Conservation (phyloP, 192 early-diverging fungal genomes). For the Podila epigama region DNA sequence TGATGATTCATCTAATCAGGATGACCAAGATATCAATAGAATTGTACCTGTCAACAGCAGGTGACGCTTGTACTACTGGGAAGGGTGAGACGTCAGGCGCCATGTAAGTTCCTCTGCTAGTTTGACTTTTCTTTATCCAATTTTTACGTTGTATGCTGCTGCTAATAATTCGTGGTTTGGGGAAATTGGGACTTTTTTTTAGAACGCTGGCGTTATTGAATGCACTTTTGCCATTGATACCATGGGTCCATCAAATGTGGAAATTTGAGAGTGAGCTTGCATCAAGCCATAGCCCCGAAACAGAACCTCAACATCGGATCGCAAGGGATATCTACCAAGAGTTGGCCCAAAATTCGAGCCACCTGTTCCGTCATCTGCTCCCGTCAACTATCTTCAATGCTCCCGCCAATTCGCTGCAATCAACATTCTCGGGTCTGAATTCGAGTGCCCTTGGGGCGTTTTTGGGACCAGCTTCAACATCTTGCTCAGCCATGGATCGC, state of each 20-base stretch:
- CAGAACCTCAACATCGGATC: slow-evolving; percentile 12
- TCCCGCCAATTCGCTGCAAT: neutral
- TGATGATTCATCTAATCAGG: slow-evolving; percentile 23
- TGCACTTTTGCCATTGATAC: slow-evolving; percentile 21
- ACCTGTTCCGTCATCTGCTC: slow-evolving; percentile 20
- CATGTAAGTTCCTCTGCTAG: slow-evolving; percentile 15
- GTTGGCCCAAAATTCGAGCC: slow-evolving; percentile 13
- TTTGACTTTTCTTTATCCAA: neutral
- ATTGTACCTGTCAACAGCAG: slow-evolving; percentile 12
- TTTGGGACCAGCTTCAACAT: slow-evolving; percentile 21
- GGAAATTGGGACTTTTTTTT: no score
- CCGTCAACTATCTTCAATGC: slow-evolving; percentile 9
- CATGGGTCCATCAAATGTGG: slow-evolving; percentile 37
- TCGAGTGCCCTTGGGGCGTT: slow-evolving; percentile 10
- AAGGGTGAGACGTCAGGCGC: slow-evolving; percentile 32
- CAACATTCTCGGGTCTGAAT: neutral
- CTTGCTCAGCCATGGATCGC: slow-evolving; percentile 29
- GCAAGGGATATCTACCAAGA: slow-evolving; percentile 44
- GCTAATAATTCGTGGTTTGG: neutral
- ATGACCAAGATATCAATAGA: slow-evolving; percentile 43
- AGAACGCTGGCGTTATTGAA: slow-evolving; percentile 49
- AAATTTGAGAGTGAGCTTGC: slow-evolving; percentile 14
- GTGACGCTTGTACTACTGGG: slow-evolving; percentile 15
- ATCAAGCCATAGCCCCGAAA: neutral
- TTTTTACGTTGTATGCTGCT: neutral